A percentile compares a stretch with the other conserved stretches of the same genome.
phyloP scores from a whole-genome alignment of 2,329 filamentous ascomycete species.

The Endoconidiophora polonica region DNA sequence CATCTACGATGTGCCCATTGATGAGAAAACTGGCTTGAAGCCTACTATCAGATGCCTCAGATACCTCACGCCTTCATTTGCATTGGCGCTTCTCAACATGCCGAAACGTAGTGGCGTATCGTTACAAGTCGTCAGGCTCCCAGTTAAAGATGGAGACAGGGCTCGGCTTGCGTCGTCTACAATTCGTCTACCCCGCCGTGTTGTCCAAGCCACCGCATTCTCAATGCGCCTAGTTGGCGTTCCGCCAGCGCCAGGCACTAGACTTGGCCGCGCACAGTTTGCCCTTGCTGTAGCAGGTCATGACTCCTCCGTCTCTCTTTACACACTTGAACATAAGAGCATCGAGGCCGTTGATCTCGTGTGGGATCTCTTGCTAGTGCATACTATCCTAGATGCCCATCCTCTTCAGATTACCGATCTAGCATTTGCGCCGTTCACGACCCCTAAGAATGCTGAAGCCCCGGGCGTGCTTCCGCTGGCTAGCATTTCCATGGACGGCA shows the following conservation, averaged over 20 bases:
- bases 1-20: constrained; percentile 39
- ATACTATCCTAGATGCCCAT: constrained; percentile 37
- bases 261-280: constrained; percentile 53
- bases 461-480: constrained; percentile 35
- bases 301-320: constrained; percentile 62
- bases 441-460: constrained; percentile 30
- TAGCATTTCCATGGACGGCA: constrained; percentile 66
- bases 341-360: constrained; percentile 32
- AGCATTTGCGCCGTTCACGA: constrained; percentile 37
- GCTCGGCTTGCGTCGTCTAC: constrained; percentile 14
- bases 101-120: constrained; percentile 41
- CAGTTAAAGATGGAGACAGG: constrained; percentile 16
- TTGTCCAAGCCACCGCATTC: constrained; percentile 56
- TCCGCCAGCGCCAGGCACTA: constrained; percentile 18
- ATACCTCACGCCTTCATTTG: constrained; percentile 39
- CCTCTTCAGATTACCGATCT: constrained; percentile 41
- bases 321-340: constrained; percentile 54
- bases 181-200: constrained; percentile 20
- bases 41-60: constrained; percentile 41
- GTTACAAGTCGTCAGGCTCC: constrained; percentile 39
- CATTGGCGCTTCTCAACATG: constrained; percentile 41
- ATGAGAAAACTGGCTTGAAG: constrained; percentile 26
- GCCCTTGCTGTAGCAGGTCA: constrained; percentile 66
- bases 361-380: constrained; percentile 33
- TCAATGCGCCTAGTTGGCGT: constrained; percentile 53